phyloP scores from a whole-genome alignment of 495 filamentous ascomycete genomes.

The Penicillium mononematosum region DNA sequence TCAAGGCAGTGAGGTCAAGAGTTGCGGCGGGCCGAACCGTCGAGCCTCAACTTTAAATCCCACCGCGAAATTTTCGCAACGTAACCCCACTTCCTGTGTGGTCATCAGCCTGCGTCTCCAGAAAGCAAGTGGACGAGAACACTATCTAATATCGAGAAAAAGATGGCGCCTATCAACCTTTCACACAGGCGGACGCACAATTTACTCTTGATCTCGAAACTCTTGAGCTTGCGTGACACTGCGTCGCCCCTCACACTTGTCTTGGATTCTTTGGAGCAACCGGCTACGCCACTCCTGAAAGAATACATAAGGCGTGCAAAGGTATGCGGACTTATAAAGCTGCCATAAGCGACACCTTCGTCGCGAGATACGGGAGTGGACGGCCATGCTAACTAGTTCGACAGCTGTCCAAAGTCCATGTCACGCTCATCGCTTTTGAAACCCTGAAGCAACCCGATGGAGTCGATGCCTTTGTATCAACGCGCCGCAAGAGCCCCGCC shows the following conservation, averaged over 20 bases:
- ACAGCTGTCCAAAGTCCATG: constrained; percentile 56
- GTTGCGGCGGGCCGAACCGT: constrained; percentile 32
- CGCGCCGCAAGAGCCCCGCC: constrained; percentile 55
- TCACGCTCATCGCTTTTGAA: constrained; percentile 76
- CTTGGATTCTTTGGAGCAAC: constrained; percentile 82
- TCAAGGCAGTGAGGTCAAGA: neutral
- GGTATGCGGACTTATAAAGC: constrained; percentile 43
- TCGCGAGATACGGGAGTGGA: constrained; percentile 3
- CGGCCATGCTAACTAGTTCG: constrained; percentile 6
- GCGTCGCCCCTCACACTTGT: constrained; percentile 84
- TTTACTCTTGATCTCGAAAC: constrained; percentile 78
- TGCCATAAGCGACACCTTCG: neutral
- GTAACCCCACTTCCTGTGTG: constrained; percentile 27
- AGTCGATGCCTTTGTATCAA: constrained; percentile 63
- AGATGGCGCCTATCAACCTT: constrained; percentile 43
- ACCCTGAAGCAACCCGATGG: constrained; percentile 59
- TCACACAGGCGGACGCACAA: constrained; percentile 81
- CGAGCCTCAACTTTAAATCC: constrained; percentile 35
- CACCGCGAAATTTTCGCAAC: constrained; percentile 29
- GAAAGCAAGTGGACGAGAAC: neutral
- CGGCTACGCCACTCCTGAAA: constrained; percentile 63
- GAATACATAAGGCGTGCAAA: constrained; percentile 77
- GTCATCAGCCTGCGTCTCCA: constrained; percentile 12
- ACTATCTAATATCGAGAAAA: neutral
- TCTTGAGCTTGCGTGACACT: constrained; percentile 73